Conservation (phyloP, 164 flowering plant species). For the Pachysandra terminalis region DNA sequence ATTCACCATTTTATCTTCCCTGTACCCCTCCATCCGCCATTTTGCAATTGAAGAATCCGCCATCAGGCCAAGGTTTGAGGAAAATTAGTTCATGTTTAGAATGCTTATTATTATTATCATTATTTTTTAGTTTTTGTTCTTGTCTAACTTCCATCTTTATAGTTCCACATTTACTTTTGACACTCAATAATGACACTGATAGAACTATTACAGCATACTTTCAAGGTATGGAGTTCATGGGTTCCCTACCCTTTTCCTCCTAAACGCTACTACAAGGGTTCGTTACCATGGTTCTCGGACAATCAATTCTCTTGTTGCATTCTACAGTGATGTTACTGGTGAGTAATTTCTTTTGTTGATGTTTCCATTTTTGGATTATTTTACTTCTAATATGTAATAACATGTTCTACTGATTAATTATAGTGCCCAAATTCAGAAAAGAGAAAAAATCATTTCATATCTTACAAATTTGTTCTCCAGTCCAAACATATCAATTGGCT, state of each 20-base stretch:
- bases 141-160: not conserved
- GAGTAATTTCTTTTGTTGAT: conserved; percentile 13
- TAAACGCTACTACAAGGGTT: conserved; percentile 74
- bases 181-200: conserved; percentile 3
- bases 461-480: too few species aligned
- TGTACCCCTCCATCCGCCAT: conserved; percentile 78
- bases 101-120: too few species aligned
- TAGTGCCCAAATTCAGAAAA: too few species aligned
- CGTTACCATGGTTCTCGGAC: conserved; percentile 78
- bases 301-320: conserved; percentile 52
- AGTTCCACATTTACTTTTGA: not conserved
- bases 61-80: conserved; percentile 75
- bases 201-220: conserved; percentile 53
- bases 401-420: too few species aligned
- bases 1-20: conserved; percentile 54
- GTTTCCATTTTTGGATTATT: not conserved
- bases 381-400: not conserved
- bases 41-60: conserved; percentile 87
- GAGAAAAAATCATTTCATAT: too few species aligned
- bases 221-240: conserved; percentile 95
- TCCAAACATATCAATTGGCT: too few species aligned
- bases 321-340: conserved; percentile 84
- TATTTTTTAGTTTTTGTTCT: too few species aligned
- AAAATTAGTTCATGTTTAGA: not conserved
- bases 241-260: conserved; percentile 80